A percentile compares a stretch with the other conserved stretches of the same genome.
Conservation (phyloP, 139 green algal genomes). For the Coccomyxa sp. region DNA sequence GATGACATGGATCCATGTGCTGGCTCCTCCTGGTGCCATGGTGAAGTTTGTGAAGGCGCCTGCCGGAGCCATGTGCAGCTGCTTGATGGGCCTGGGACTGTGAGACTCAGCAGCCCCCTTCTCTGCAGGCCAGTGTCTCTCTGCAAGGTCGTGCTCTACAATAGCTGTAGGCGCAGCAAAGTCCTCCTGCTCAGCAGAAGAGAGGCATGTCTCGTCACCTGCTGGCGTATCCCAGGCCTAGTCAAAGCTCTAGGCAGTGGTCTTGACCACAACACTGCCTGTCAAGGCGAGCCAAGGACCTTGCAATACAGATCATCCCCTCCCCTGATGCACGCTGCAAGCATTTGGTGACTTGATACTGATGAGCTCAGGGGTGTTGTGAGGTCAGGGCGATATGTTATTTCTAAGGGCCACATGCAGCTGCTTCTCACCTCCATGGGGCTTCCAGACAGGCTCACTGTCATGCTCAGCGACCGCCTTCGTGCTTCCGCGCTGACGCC, state of each 20-base stretch:
- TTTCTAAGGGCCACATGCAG: too few relatives aligned
- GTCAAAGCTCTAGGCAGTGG: too few relatives aligned
- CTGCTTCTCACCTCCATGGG: neutral
- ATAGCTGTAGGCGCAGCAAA: neutral
- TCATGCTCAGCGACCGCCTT: neutral
- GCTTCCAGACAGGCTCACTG: neutral
- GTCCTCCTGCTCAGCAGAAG: neutral
- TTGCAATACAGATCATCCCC: neutral
- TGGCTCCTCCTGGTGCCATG: neutral
- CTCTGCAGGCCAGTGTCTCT: neutral
- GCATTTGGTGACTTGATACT: neutral
- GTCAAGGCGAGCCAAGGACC: neutral
- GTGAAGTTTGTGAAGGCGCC: neutral
- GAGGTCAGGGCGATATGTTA: too few relatives aligned
- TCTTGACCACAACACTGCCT: too few relatives aligned
- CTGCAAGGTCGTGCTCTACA: neutral
- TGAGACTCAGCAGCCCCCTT: neutral
- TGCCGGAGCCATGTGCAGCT: neutral
- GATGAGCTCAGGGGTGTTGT: neutral
- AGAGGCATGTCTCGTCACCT: neutral
- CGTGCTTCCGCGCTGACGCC: neutral
- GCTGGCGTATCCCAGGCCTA: too few relatives aligned
- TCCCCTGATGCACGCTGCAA: neutral
- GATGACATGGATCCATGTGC: neutral
- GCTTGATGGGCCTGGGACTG: too few relatives aligned